Evolutionary conservation across 2,329 filamentous ascomycete genomes (phyloP).

Genomic region (Fusarium verticillioides): DNA sequence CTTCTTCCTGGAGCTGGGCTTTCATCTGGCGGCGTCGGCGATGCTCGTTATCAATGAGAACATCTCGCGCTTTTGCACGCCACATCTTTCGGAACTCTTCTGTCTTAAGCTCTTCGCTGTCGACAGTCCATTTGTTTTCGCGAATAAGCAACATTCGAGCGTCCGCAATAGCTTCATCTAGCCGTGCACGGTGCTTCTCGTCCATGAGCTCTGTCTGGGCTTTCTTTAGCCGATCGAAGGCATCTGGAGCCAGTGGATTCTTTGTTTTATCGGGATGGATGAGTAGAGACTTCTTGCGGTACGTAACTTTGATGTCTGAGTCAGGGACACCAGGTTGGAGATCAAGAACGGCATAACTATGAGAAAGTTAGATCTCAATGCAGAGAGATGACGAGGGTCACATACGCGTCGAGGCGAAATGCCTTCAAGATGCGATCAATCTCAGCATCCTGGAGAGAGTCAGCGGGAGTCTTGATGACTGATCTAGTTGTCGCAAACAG

Average conservation of each 20-base stretch:
- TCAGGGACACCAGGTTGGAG: constrained; percentile 95
- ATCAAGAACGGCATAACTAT: constrained; percentile 90
- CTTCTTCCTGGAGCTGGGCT: constrained; percentile 96
- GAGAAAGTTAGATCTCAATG: constrained; percentile 1
- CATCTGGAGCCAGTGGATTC: constrained; percentile 90
- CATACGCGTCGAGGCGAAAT: constrained; percentile 77
- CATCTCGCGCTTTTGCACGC: constrained; percentile 89
- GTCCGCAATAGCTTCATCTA: constrained; percentile 96
- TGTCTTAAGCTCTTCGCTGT: constrained; percentile 87
- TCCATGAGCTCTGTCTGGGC: constrained; percentile 92
- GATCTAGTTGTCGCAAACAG: constrained; percentile 42
- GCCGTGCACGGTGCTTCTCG: constrained; percentile 85
- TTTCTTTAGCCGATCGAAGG: constrained; percentile 96
- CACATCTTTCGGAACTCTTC: constrained; percentile 85
- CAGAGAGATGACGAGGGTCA: background rate
- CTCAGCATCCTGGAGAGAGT: constrained; percentile 78
- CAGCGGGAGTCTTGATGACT: constrained; percentile 26
- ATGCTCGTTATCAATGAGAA: constrained; percentile 93
- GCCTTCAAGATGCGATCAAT: constrained; percentile 94
- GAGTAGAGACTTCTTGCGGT: constrained; percentile 97
- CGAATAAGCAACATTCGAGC: constrained; percentile 94
- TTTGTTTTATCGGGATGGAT: constrained; percentile 99
- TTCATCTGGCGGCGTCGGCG: constrained; percentile 86
- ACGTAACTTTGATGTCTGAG: constrained; percentile 92
- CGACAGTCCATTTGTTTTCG: constrained; percentile 91